These are phyloP conservation scores for Tetrapisispora nanseiensis DNA, from an alignment of 805 yeast genomes.

Conservation along the genomic window DNA sequence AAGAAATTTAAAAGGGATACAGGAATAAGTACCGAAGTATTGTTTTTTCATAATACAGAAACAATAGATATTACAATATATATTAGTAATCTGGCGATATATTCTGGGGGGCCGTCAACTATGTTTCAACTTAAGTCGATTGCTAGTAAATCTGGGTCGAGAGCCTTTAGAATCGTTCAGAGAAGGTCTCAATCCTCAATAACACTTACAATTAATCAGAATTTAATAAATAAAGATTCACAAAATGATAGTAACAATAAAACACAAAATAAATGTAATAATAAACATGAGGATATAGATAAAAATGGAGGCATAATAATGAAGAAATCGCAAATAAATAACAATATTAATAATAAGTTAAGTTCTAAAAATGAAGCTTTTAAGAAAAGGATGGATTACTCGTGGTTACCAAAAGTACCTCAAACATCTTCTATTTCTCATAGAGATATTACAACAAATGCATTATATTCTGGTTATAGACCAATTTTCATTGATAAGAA, in stretches of 20 bases:
- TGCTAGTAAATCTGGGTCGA: neutral
- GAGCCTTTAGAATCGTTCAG: neutral
- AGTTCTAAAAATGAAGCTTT: constrained; percentile 1
- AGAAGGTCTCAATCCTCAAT: constrained; percentile 17
- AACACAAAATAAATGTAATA: too few relatives aligned
- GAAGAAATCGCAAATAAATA: neutral
- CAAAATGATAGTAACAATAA: too few relatives aligned
- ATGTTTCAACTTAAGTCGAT: too few relatives aligned
- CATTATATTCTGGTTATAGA: constrained; percentile 26
- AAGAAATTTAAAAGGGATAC: too few relatives aligned
- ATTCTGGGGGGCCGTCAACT: too few relatives aligned
- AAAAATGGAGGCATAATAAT: too few relatives aligned
- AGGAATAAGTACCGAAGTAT: too few relatives aligned
- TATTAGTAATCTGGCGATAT: too few relatives aligned
- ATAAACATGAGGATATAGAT: neutral
- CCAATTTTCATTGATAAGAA: constrained; percentile 19
- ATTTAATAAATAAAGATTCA: constrained; percentile 8
- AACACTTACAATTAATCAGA: constrained; percentile 17
- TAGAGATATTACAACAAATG: constrained; percentile 17
- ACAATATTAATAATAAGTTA: neutral
- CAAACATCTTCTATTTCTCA: constrained; percentile 19
- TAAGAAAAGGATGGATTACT: constrained; percentile 11
- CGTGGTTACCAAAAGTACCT: constrained; percentile 26
- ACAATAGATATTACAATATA: too few relatives aligned
- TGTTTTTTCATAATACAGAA: too few relatives aligned